Evolutionary conservation across 2,329 filamentous ascomycete genomes (phyloP).

Genomic region (Exophiala sp.): DNA sequence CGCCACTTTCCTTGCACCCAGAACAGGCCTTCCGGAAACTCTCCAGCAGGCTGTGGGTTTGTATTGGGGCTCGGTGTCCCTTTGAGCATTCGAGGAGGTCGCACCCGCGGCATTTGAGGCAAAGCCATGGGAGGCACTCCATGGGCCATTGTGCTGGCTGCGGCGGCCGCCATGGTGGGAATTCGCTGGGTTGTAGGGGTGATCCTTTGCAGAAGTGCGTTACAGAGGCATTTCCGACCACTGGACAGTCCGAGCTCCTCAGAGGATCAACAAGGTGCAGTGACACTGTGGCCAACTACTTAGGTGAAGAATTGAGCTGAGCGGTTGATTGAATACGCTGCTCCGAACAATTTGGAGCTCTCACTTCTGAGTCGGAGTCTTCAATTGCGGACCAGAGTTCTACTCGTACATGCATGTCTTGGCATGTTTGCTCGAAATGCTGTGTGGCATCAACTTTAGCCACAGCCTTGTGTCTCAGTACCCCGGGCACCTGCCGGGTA

Average conservation of each 20-base stretch:
- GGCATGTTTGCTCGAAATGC: neutral
- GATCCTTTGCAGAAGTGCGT: neutral
- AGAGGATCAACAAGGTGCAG: neutral
- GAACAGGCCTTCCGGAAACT: constrained; percentile 17
- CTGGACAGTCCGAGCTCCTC: neutral
- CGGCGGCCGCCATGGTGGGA: constrained; percentile 22
- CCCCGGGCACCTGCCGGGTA: too few species aligned
- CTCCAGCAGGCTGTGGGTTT: constrained; percentile 19
- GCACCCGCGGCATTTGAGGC: constrained; percentile 27
- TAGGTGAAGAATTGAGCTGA: neutral
- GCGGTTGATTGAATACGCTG: neutral
- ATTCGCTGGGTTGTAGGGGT: neutral
- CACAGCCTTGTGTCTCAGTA: too few species aligned
- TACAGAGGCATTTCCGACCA: neutral
- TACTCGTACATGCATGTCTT: neutral
- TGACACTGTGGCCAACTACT: neutral
- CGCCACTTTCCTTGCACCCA: constrained; percentile 41
- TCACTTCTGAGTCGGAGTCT: neutral
- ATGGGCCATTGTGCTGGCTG: constrained; percentile 22
- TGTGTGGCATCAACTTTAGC: too few species aligned
- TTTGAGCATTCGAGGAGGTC: constrained; percentile 27
- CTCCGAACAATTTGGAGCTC: constrained; percentile 1
- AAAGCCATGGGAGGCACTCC: constrained; percentile 22
- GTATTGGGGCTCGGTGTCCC: constrained; percentile 25
- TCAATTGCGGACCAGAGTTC: neutral